A percentile compares a stretch with the other conserved stretches of the same genome.
These are phyloP conservation scores for Hagleromyces aurorensis DNA, from an alignment of 805 yeast species.

Conservation along the genomic window DNA sequence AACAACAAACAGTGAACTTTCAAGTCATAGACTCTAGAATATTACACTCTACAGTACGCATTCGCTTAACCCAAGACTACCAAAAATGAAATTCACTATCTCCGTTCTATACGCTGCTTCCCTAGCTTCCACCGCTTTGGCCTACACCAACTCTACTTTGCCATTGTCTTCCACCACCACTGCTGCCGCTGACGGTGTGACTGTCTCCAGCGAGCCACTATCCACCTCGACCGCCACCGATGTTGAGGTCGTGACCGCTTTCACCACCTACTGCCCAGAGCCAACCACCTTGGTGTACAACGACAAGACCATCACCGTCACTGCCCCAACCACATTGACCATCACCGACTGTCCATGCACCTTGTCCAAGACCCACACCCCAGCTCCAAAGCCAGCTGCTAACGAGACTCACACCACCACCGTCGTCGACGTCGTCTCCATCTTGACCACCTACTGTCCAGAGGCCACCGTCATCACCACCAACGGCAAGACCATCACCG, in stretches of 20 bases:
- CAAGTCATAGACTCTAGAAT: too few relatives aligned
- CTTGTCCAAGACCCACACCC: constrained; percentile 6
- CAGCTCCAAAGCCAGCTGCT: constrained; percentile 23
- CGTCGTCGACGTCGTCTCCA: constrained; percentile 11
- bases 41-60: too few relatives aligned
- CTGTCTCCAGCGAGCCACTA: too few relatives aligned
- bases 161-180: constrained; percentile 39
- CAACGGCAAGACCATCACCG: constrained; percentile 63
- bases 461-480: constrained; percentile 54
- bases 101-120: too few relatives aligned
- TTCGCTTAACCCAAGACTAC: too few relatives aligned
- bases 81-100: too few relatives aligned
- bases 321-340: constrained; percentile 74
- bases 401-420: constrained; percentile 10
- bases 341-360: constrained; percentile 87
- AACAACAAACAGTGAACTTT: too few relatives aligned
- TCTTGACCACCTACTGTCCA: constrained; percentile 74
- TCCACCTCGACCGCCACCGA: constrained; percentile 25
- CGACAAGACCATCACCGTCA: constrained; percentile 64
- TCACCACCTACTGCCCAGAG: constrained; percentile 77
- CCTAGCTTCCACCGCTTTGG: constrained; percentile 40
- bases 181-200: too few relatives aligned
- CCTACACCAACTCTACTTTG: constrained; percentile 41
- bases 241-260: constrained; percentile 50
- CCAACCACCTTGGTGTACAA: constrained; percentile 60